Conservation (phyloP, 2,329 filamentous ascomycete genomes). For the Didymella glomerata region DNA sequence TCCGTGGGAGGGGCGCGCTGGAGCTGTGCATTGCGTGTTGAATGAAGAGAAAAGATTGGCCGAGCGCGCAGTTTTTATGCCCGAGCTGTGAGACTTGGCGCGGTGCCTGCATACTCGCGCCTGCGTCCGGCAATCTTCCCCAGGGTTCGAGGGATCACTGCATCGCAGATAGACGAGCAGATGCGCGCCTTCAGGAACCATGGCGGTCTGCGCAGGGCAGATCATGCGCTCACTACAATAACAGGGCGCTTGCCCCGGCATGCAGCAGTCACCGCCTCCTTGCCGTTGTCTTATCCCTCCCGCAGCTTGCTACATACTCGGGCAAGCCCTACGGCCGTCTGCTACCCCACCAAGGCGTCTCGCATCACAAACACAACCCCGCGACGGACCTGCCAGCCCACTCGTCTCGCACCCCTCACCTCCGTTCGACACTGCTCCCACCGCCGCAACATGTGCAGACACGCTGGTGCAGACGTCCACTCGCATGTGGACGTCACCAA, state of each 20-base stretch:
- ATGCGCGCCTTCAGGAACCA: slow-evolving; percentile 50
- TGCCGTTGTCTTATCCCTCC: slow-evolving; percentile 25
- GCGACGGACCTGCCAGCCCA: slow-evolving; percentile 32
- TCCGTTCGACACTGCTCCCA: slow-evolving; percentile 72
- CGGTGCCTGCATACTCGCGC: slow-evolving; percentile 17
- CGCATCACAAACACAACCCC: slow-evolving; percentile 34
- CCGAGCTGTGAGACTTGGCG: slow-evolving; percentile 24
- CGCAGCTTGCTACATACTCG: slow-evolving; percentile 37
- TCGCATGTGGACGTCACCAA: slow-evolving; percentile 67
- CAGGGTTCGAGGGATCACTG: slow-evolving; percentile 21
- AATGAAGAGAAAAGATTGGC: slow-evolving; percentile 25
- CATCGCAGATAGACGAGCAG: slow-evolving; percentile 30
- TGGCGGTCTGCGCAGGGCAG: slow-evolving; percentile 38
- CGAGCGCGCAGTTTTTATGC: slow-evolving; percentile 20
- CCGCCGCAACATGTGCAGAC: slow-evolving; percentile 77
- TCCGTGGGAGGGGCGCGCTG: slow-evolving; percentile 41
- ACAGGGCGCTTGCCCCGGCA: slow-evolving; percentile 16
- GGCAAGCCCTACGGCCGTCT: slow-evolving; percentile 35
- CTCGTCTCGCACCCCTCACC: slow-evolving; percentile 31
- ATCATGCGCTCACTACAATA: slow-evolving; percentile 25
- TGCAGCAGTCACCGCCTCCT: slow-evolving; percentile 31
- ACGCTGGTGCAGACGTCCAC: slow-evolving; percentile 64
- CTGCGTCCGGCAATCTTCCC: slow-evolving; percentile 21
- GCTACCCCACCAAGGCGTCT: slow-evolving; percentile 40
- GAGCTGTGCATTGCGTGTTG: slow-evolving; percentile 47